Percentiles rank a stretch among this genome's conserved stretches.
phyloP scores from a whole-genome alignment of 106 monocot species.

The Amphibolis antarctica region DNA sequence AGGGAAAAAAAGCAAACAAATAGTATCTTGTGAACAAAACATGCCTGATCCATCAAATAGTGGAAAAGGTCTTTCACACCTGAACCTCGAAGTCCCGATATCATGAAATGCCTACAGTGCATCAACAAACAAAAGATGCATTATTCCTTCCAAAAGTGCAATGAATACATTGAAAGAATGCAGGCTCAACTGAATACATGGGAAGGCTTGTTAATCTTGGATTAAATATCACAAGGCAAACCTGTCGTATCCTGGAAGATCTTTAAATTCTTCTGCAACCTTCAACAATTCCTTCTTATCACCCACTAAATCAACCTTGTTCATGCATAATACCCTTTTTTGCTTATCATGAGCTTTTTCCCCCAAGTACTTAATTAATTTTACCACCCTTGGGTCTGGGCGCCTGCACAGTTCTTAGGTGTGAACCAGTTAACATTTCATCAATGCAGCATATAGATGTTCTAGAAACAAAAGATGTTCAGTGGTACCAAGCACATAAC shows the following conservation, averaged over 20 bases:
- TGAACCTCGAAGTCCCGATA: slow-evolving; percentile 90
- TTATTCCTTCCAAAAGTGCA: background rate
- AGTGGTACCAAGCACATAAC: background rate
- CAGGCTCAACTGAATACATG: too few species aligned
- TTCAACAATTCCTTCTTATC: slow-evolving; percentile 85
- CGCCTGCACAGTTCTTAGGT: slow-evolving; percentile 13
- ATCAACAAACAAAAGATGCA: background rate
- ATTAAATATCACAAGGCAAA: slow-evolving; percentile 4
- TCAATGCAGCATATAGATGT: background rate
- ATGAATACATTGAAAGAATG: too few species aligned
- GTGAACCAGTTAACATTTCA: background rate
- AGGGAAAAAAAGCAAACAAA: background rate
- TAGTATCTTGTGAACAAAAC: background rate
- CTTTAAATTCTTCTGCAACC: slow-evolving; percentile 86
- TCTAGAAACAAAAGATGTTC: background rate
- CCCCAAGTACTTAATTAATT: slow-evolving; percentile 75
- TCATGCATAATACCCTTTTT: slow-evolving; percentile 89
- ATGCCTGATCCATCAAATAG: slow-evolving; percentile 80
- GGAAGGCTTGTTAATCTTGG: too few species aligned
- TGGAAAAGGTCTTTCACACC: slow-evolving; percentile 77
- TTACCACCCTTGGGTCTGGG: slow-evolving; percentile 66
- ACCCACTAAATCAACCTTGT: slow-evolving; percentile 84
- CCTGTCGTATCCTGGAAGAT: slow-evolving; percentile 89
- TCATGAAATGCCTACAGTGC: slow-evolving; percentile 77
- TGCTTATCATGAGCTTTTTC: slow-evolving; percentile 41